A percentile compares a stretch with the other conserved stretches of the same genome.
These are phyloP conservation scores for Isatis tinctoria DNA, from an alignment of 345 rosid species.

Conservation along the genomic window DNA sequence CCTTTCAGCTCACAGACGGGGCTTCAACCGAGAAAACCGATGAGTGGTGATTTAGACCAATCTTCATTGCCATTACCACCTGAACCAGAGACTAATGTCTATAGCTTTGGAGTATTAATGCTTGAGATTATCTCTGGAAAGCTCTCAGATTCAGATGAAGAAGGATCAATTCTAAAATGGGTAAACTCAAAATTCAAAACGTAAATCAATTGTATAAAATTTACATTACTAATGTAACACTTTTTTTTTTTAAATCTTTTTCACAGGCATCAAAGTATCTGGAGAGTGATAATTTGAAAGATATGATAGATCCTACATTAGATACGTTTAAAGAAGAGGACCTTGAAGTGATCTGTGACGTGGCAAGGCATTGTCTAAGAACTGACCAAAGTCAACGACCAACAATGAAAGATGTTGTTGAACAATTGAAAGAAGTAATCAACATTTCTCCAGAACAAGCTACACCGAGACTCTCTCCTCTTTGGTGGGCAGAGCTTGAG, in stretches of 20 bases:
- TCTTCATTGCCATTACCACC: constrained; percentile 41
- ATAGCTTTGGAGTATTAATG: constrained; percentile 68
- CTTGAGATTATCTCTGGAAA: constrained; percentile 90
- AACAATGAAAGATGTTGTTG: constrained; percentile 52
- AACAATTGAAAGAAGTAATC: constrained; percentile 59
- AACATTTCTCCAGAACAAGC: constrained; percentile 83
- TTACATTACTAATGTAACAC: neutral
- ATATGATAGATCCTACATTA: constrained; percentile 65
- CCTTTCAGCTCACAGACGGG: constrained; percentile 33
- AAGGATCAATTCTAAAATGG: constrained; percentile 69
- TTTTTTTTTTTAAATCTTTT: neutral
- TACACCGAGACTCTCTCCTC: constrained; percentile 85
- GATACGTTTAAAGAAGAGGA: constrained; percentile 65
- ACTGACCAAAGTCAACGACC: constrained; percentile 58
- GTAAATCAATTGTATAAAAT: neutral
- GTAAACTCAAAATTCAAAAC: constrained; percentile 30
- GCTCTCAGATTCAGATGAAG: constrained; percentile 61
- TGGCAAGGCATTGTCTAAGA: constrained; percentile 53
- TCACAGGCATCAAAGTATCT: constrained; percentile 63
- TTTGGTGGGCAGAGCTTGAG: constrained; percentile 99
- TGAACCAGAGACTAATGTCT: constrained; percentile 60
- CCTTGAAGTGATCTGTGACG: constrained; percentile 60
- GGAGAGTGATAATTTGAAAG: constrained; percentile 38
- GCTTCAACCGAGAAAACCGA: constrained; percentile 28
- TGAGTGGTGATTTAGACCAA: constrained; percentile 44